Evolutionary conservation across 2,329 filamentous ascomycete species (phyloP).

Genomic region (Aureobasidium sp.): DNA sequence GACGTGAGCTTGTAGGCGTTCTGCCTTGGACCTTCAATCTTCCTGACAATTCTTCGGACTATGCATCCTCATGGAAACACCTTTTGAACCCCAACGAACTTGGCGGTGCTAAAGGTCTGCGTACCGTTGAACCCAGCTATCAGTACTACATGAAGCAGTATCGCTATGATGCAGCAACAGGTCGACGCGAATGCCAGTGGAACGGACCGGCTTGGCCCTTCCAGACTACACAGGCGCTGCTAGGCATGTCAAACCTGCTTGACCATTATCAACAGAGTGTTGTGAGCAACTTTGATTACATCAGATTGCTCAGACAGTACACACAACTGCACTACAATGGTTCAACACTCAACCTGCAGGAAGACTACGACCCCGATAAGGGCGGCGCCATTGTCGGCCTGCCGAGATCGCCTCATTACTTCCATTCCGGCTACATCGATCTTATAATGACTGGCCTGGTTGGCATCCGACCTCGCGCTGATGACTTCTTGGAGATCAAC

Average conservation of each 20-base stretch:
- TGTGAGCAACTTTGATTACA: slow-evolving; percentile 31
- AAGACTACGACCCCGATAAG: slow-evolving; percentile 40
- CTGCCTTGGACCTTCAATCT: slow-evolving; percentile 40
- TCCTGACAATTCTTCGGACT: slow-evolving; percentile 33
- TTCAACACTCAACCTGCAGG: slow-evolving; percentile 33
- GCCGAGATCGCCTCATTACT: slow-evolving; percentile 39
- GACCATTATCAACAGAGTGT: slow-evolving; percentile 33
- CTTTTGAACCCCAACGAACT: slow-evolving; percentile 31
- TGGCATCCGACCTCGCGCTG: slow-evolving; percentile 35
- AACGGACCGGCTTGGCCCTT: slow-evolving; percentile 42
- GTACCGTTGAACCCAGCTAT: slow-evolving; percentile 39
- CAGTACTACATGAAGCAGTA: slow-evolving; percentile 42
- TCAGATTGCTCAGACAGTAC: slow-evolving; percentile 33
- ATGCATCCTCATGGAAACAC: slow-evolving; percentile 34
- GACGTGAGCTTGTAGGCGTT: slow-evolving; percentile 38
- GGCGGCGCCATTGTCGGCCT: slow-evolving; percentile 37
- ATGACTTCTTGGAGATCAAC: slow-evolving; percentile 36
- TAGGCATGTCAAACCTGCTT: slow-evolving; percentile 37
- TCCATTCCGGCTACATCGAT: slow-evolving; percentile 41
- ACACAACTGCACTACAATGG: slow-evolving; percentile 37
- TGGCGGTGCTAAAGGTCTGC: slow-evolving; percentile 32
- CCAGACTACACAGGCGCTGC: slow-evolving; percentile 37
- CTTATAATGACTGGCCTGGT: slow-evolving; percentile 37
- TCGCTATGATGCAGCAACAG: slow-evolving; percentile 30
- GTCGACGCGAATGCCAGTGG: slow-evolving; percentile 38